Evolutionary conservation across 164 flowering plant genomes (phyloP).

Genomic region (Aristolochia californica): DNA sequence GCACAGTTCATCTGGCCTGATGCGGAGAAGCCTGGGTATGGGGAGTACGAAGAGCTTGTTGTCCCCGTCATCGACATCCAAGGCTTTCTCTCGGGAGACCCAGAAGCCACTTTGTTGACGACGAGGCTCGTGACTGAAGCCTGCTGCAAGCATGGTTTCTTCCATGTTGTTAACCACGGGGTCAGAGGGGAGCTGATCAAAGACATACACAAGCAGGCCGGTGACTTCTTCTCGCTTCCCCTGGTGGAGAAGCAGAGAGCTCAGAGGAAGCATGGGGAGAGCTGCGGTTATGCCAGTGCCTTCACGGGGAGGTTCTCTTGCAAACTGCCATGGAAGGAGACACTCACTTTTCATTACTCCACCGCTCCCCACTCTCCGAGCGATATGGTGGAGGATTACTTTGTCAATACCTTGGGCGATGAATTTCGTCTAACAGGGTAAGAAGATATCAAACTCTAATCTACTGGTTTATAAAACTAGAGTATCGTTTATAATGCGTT

Average conservation of each 20-base stretch:
- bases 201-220: slow-evolving; percentile 46
- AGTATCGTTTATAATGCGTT: background rate
- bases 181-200: slow-evolving; percentile 30
- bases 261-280: too few relatives aligned
- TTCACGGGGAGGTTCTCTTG: slow-evolving; percentile 72
- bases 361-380: slow-evolving; percentile 14
- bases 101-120: slow-evolving; percentile 42
- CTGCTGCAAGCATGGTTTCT: slow-evolving; percentile 63
- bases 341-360: slow-evolving; percentile 53
- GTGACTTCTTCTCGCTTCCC: slow-evolving; percentile 48
- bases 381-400: slow-evolving; percentile 36
- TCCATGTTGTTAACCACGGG: slow-evolving; percentile 64
- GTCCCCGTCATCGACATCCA: slow-evolving; percentile 60
- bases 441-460: background rate
- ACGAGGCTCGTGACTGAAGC: slow-evolving; percentile 43
- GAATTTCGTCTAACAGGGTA: slow-evolving; percentile 44
- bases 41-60: slow-evolving; percentile 23
- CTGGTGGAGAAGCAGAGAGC: slow-evolving; percentile 48
- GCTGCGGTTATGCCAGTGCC: slow-evolving; percentile 82
- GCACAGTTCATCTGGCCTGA: slow-evolving; percentile 75
- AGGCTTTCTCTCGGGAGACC: too few relatives aligned
- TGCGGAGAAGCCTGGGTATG: slow-evolving; percentile 37
- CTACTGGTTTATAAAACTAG: background rate
- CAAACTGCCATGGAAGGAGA: slow-evolving; percentile 87
- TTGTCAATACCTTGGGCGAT: slow-evolving; percentile 36